Base-by-base conservation (phyloP, 2,329 filamentous ascomycete genomes). In the Verticillium isaacii region DNA sequence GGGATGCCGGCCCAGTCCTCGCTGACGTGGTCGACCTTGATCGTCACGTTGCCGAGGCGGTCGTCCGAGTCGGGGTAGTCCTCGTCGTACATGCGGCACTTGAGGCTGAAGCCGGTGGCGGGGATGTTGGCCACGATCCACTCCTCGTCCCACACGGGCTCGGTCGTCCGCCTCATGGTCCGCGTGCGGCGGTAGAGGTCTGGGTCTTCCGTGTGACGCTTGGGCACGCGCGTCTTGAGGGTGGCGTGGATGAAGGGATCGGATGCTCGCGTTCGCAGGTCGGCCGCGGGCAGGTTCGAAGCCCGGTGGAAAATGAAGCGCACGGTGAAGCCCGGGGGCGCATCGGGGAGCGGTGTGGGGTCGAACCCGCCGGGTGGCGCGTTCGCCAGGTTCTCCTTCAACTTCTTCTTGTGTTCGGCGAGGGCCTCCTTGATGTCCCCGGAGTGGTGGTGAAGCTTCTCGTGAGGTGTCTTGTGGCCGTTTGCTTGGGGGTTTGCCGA, bases 121-220 rank as follows among this genome's bases (percentile, higher is more conserved):
- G 94, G 93, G 2, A 97, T 84, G 67, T 97, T 96, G 64, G 91
- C 92, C 29, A 98, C 89, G 25, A 92, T 82, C 94, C 94, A 98
- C 63, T 92, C 85, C 41, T 89, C 86, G 57, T 96, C 83, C 94
- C 94, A 98, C 57, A 79, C 81, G 0, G 94, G 93, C 68, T 93
- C 85, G 1, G 86, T 89, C 50, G 84, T 88, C 66, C 83, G 85
- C 62, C 90, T 85, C 37, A 93, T 76, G 0, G 94, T 97, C 1
- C 83, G 86, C 0, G 92, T 96, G 56, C 94, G 87, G 71, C 91
- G 85, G 25, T 80, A 81, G 36, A 97, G 77, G 25, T 86, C 82
- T 0, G 93, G 90, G 70, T 97, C 93, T 71, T 96, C 91, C 73
- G 94, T 94, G 77, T 97, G 92, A 39, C 92, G 81, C 67, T 85